Evolutionary conservation across 108 stramenopile genomes (phyloP).

Genomic region (Nannochloropsis salina): DNA sequence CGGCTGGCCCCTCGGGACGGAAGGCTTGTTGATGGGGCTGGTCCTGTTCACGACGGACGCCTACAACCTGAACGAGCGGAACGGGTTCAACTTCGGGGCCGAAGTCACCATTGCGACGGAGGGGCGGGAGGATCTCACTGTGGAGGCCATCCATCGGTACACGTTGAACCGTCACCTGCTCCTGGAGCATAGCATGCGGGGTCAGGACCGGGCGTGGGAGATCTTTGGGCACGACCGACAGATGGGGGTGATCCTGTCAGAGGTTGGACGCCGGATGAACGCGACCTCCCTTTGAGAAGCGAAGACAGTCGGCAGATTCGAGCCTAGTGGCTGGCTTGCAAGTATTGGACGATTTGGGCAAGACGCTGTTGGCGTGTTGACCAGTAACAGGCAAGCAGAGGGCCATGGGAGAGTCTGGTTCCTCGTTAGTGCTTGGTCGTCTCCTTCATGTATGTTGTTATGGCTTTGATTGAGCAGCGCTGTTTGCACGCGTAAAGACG

Average conservation of each 20-base stretch:
- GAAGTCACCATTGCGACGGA: background rate
- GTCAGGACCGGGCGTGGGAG: slow-evolving; percentile 18
- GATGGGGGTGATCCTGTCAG: slow-evolving; percentile 1
- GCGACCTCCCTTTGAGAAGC: background rate
- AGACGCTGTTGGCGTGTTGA: background rate
- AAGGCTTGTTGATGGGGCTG: slow-evolving; percentile 11
- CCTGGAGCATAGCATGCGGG: slow-evolving; percentile 3
- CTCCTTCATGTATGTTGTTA: too few relatives aligned
- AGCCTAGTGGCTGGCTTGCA: background rate
- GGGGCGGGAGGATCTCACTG: background rate
- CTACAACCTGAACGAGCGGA: background rate
- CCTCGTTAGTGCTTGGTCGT: too few relatives aligned
- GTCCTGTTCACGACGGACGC: slow-evolving; percentile 10
- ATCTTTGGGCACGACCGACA: slow-evolving; percentile 15
- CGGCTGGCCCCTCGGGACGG: background rate
- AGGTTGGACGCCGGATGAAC: slow-evolving; percentile 14
- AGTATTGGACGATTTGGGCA: too few relatives aligned
- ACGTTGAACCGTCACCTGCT: slow-evolving; percentile 11
- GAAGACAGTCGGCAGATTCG: background rate
- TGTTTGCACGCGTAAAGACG: background rate
- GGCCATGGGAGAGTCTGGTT: background rate
- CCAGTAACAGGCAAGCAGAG: background rate
- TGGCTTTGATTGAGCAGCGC: too few relatives aligned
- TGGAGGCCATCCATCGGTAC: slow-evolving; percentile 19
- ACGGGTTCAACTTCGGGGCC: background rate